phyloP scores from a whole-genome alignment of 2,329 filamentous ascomycete species.

The Akanthomyces uredinophilus region DNA sequence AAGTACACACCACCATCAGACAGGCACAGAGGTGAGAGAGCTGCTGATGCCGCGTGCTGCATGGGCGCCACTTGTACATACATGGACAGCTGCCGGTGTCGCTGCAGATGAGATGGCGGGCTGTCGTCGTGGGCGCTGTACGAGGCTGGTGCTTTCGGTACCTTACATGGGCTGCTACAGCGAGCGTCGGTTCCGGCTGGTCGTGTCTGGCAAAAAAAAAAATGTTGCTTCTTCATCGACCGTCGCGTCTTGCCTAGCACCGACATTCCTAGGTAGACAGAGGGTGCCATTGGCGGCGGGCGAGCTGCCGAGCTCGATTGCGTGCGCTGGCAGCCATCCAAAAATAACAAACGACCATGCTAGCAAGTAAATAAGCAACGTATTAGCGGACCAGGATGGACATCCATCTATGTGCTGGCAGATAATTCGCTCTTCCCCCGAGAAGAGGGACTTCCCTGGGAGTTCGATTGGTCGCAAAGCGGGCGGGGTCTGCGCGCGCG shows the following conservation, averaged over 20 bases:
- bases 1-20: background rate
- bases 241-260: background rate
- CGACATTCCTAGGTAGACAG: background rate
- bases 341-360: conserved; percentile 1
- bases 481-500: background rate
- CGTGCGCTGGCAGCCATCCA: conserved; percentile 5
- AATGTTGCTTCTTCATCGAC: background rate
- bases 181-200: background rate
- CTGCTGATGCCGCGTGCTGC: background rate
- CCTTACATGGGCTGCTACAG: background rate
- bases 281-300: background rate
- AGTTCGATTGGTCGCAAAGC: background rate
- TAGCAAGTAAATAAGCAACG: background rate
- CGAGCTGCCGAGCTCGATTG: background rate
- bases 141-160: background rate
- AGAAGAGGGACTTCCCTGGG: background rate
- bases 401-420: background rate
- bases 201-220: background rate
- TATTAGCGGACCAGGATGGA: background rate
- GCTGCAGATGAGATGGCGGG: conserved; percentile 11
- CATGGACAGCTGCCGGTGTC: background rate
- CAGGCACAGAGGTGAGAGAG: background rate
- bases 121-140: background rate
- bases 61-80: background rate
- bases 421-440: background rate